A percentile compares a stretch with the other conserved stretches of the same genome.
phyloP scores from a whole-genome alignment of 1,284 basidiomycete genomes.

The Moniliophthora roreri region DNA sequence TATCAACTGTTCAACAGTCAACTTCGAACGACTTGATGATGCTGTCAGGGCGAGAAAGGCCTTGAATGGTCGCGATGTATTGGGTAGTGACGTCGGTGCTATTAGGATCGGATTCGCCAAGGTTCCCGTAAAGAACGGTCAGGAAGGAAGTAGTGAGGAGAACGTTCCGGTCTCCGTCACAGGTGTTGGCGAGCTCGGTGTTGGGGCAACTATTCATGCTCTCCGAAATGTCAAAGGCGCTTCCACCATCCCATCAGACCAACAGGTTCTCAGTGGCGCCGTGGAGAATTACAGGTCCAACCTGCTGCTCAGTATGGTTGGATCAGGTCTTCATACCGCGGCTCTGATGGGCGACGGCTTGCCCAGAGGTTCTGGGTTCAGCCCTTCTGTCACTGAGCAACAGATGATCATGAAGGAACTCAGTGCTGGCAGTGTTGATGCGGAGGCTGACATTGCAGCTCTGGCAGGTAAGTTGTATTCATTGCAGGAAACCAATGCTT shows the following conservation, averaged over 20 bases:
- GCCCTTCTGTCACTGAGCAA: conserved; percentile 79
- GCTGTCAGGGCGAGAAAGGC: conserved; percentile 94
- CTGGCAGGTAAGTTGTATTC: conserved; percentile 66
- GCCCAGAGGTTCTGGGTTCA: conserved; percentile 60
- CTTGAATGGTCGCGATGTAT: conserved; percentile 91
- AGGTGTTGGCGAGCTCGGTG: conserved; percentile 78
- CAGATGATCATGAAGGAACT: conserved; percentile 96
- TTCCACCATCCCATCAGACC: conserved; percentile 83
- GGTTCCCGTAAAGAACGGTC: conserved; percentile 85
- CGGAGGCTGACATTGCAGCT: conserved; percentile 80
- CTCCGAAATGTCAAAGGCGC: conserved; percentile 84
- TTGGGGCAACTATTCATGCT: conserved; percentile 84
- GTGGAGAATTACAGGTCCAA: conserved; percentile 95
- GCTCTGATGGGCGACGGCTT: conserved; percentile 52
- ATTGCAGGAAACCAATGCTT: not conserved
- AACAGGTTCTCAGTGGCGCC: conserved; percentile 86
- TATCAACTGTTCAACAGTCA: conserved; percentile 53
- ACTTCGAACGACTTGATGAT: conserved; percentile 96
- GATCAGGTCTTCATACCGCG: conserved; percentile 74
- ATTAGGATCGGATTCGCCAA: conserved; percentile 97
- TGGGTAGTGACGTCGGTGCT: conserved; percentile 93
- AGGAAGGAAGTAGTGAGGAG: conserved; percentile 67
- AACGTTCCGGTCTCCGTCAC: conserved; percentile 65
- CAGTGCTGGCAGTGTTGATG: conserved; percentile 72
- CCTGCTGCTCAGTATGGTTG: conserved; percentile 87